These are phyloP conservation scores for Metschnikowia amazonensis DNA, from an alignment of 805 yeast genomes.

Conservation along the genomic window DNA sequence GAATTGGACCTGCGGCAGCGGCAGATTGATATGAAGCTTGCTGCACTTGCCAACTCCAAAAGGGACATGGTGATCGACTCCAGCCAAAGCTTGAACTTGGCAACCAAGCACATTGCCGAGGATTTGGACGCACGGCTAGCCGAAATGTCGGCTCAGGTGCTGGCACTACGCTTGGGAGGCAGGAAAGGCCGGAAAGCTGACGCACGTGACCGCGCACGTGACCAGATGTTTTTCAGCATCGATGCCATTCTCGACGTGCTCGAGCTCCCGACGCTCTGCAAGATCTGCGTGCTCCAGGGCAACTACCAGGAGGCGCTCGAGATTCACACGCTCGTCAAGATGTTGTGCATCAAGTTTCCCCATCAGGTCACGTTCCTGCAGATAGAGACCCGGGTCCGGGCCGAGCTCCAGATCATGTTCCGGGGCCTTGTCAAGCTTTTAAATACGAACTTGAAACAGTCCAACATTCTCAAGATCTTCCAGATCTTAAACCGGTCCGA, in stretches of 20 bases:
- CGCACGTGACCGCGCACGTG: conserved; percentile 15
- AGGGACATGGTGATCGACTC: conserved; percentile 47
- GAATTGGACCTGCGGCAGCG: conserved; percentile 61
- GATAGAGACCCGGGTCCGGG: conserved; percentile 49
- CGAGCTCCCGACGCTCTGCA: conserved; percentile 78
- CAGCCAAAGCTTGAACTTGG: conserved; percentile 29
- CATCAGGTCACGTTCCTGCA: conserved; percentile 48
- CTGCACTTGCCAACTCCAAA: conserved; percentile 35
- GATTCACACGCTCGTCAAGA: conserved; percentile 66
- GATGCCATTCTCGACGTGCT: conserved; percentile 72
- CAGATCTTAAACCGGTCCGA: conserved; percentile 70
- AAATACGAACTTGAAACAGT: conserved; percentile 72
- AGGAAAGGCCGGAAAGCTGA: conserved; percentile 7
- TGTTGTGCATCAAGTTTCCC: conserved; percentile 69
- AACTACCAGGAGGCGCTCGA: conserved; percentile 89
- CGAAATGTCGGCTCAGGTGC: conserved; percentile 11
- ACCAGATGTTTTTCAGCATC: conserved; percentile 52
- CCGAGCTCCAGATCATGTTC: conserved; percentile 62
- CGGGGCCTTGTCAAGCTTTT: conserved; percentile 64
- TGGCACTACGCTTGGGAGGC: conserved; percentile 13
- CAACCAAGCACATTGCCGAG: conserved; percentile 5
- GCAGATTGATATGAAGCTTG: conserved; percentile 43
- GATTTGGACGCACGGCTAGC: conserved; percentile 17
- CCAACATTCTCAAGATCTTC: conserved; percentile 73
- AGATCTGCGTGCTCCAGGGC: conserved; percentile 81